Evolutionary conservation across 2,329 filamentous ascomycete species (phyloP), one percentile per base, ranked within the genome.

Genomic region (Beauveria rudraprayagi): DNA sequence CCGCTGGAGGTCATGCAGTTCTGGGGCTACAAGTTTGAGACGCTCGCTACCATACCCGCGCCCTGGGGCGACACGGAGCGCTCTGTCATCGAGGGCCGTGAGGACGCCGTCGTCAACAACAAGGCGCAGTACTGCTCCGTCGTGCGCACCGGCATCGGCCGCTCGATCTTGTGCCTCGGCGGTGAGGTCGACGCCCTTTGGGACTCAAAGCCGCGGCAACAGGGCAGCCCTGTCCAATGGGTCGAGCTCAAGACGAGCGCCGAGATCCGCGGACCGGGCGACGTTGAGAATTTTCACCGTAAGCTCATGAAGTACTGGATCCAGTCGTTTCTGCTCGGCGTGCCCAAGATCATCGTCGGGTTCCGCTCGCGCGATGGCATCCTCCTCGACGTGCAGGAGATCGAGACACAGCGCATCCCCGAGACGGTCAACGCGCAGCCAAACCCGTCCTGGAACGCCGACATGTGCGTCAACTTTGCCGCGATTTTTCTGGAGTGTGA

Each of bases 1-100:
- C 75, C 90, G 0, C 86, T 89, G 56, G 89, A 94, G 62, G 79
- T 92, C 65, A 97, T 97, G 92, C 86, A 88, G 55, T 99, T 87
- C 70, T 97, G 93, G 93, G 93, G 90, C 41, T 99, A 99, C 78
- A 99, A 99, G 72, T 99, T 99, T 69, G 94, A 99, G 74, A 89
- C 91, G 0, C 75, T 99, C 1, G 86, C 87, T 7, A 87, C 94
- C 2, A 76, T 97, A 4, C 87, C 90, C 2, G 76, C 80, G 2
- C 83, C 88, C 0, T 97, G 92, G 86, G 86, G 82, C 59, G 83
- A 88, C 61, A 88, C 85, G 0, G 77, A 86, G 0, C 84, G 90
- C 61, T 87, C 90, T 1, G 85, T 87, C 62, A 97, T 99, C 64
- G 92, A 96, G 70, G 77, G 76, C 61, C 85, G 94, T 30, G 85